Evolutionary conservation across 2,329 filamentous ascomycete species (phyloP).

Genomic region (Magnaporthales sp.): DNA sequence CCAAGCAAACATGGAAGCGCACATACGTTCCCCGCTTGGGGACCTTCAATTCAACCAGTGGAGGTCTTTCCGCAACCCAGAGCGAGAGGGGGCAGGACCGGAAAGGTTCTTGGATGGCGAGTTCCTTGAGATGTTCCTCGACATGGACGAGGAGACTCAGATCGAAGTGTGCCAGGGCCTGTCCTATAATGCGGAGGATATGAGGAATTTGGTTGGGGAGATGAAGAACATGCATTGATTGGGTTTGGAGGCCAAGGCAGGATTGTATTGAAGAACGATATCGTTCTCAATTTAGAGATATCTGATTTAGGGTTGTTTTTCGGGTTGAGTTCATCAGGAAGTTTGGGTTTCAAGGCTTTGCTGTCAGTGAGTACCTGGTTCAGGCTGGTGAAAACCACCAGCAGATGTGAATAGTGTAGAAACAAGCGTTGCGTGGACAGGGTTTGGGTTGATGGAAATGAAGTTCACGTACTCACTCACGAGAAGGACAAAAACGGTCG

Average conservation of each 20-base stretch:
- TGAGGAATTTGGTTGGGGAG: conserved; percentile 54
- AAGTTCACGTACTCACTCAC: not conserved
- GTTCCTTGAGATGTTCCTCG: conserved; percentile 76
- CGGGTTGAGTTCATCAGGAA: not conserved
- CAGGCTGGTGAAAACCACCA: not conserved
- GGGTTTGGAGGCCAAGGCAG: not conserved
- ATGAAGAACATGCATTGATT: conserved; percentile 50
- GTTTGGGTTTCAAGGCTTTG: not conserved
- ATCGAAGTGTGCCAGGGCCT: conserved; percentile 43
- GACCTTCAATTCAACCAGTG: conserved; percentile 69
- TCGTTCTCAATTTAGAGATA: not conserved
- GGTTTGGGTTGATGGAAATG: not conserved
- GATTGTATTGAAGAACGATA: not conserved
- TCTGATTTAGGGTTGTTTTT: no score
- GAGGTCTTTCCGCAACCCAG: conserved; percentile 70
- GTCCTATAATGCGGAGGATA: conserved; percentile 53
- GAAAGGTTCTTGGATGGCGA: conserved; percentile 89
- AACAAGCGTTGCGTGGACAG: not conserved
- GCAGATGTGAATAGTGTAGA: not conserved
- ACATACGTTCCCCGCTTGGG: conserved; percentile 57
- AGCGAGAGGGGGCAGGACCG: conserved; percentile 64
- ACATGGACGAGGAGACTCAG: conserved; percentile 53
- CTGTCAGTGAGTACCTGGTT: not conserved
- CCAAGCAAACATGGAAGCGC: conserved; percentile 60
- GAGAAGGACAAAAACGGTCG: not conserved